Conservation (phyloP, 2,329 filamentous ascomycete genomes). For the Davidsoniella neocaledoniae region DNA sequence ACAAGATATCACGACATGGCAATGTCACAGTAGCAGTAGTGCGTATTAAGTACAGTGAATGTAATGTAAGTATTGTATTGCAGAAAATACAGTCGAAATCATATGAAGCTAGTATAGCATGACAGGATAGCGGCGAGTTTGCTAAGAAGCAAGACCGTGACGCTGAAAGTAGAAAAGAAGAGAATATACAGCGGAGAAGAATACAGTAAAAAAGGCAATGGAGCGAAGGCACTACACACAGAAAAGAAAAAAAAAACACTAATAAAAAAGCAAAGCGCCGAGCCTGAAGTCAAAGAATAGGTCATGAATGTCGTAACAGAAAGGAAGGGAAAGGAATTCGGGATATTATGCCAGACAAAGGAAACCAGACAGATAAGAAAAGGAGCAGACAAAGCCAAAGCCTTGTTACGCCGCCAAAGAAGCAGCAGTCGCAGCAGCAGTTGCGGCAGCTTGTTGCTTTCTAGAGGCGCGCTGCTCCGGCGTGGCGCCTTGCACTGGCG, state of each 20-base stretch:
- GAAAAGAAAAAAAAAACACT: neutral
- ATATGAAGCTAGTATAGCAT: no score
- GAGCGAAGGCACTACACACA: neutral
- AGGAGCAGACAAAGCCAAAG: neutral
- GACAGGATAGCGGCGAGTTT: no score
- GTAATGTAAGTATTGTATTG: no score
- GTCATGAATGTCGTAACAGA: no score
- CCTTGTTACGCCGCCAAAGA: neutral
- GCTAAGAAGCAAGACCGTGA: no score
- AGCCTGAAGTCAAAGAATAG: neutral
- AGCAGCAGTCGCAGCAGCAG: neutral
- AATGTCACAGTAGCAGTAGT: no score
- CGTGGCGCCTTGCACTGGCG: slow-evolving; percentile 29
- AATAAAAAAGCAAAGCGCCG: neutral
- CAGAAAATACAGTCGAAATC: no score
- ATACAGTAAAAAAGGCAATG: neutral
- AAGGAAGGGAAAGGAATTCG: no score
- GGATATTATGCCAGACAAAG: neutral
- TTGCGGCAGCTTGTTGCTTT: slow-evolving; percentile 2
- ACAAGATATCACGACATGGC: no score
- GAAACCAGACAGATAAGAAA: slow-evolving; percentile 1
- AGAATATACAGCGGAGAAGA: neutral
- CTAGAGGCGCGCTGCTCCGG: slow-evolving; percentile 28
- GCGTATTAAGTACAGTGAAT: no score
- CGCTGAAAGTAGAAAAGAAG: no score